A percentile compares a stretch with the other conserved stretches of the same genome.
phyloP scores from a whole-genome alignment of 495 filamentous ascomycete species.

The Penicillium chermesinum region DNA sequence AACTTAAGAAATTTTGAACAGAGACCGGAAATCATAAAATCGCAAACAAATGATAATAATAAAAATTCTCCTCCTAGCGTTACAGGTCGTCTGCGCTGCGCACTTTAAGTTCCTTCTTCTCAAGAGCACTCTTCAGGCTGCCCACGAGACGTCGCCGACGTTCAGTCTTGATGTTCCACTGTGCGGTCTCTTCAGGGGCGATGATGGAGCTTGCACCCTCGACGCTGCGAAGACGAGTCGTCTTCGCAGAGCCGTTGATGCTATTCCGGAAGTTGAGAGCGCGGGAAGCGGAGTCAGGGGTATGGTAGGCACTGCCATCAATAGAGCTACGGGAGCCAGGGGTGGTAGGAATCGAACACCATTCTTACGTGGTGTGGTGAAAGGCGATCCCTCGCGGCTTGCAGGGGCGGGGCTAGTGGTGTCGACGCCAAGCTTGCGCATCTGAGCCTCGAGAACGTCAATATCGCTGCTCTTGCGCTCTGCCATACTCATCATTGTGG shows the following conservation, averaged over 20 bases:
- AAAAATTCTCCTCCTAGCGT: too few relatives aligned
- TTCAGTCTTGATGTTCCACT: conserved; percentile 53
- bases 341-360: conserved; percentile 30
- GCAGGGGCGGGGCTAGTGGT: conserved; percentile 39
- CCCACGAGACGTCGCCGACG: conserved; percentile 51
- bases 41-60: too few relatives aligned
- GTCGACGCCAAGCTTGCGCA: conserved; percentile 63
- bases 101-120: conserved; percentile 33
- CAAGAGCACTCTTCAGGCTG: conserved; percentile 37
- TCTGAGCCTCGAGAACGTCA: conserved; percentile 79
- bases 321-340: conserved; percentile 38
- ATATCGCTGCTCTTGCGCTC: conserved; percentile 84
- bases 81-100: conserved; percentile 31
- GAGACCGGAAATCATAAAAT: neutral
- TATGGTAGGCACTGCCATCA: conserved; percentile 48
- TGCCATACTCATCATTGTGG: conserved; percentile 86
- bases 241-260: conserved; percentile 44
- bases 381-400: conserved; percentile 57
- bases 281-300: conserved; percentile 47
- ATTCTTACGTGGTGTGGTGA: conserved; percentile 51
- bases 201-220: conserved; percentile 31
- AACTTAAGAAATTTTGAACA: conserved; percentile 1
- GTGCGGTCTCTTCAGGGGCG: conserved; percentile 43
- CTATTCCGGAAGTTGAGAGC: conserved; percentile 38
- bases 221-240: conserved; percentile 38